Evolutionary conservation across 345 rosid species (phyloP).

Genomic region (Carallia brachiata): DNA sequence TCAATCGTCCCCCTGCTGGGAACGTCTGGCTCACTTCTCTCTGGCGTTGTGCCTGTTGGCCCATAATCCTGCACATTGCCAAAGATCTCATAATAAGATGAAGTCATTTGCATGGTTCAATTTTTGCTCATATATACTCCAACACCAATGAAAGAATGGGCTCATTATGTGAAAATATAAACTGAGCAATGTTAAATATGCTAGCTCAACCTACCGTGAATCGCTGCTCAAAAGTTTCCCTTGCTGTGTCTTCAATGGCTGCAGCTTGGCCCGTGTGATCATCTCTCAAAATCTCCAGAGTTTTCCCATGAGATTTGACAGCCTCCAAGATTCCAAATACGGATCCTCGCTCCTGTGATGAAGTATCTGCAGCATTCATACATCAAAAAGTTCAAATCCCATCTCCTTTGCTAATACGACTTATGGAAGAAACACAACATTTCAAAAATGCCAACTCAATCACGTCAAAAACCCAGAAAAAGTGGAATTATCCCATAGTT

Average conservation of each 20-base stretch:
- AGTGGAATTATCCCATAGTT: too few species aligned
- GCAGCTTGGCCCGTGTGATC: slow-evolving; percentile 63
- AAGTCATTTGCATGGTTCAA: background rate
- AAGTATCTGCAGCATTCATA: slow-evolving; percentile 48
- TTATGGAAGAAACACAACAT: background rate
- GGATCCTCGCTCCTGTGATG: slow-evolving; percentile 54
- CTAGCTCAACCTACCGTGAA: slow-evolving; percentile 52
- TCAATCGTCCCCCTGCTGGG: slow-evolving; percentile 77
- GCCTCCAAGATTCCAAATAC: slow-evolving; percentile 53
- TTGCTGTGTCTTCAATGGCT: slow-evolving; percentile 52
- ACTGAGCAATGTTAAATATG: background rate
- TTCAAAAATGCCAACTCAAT: background rate
- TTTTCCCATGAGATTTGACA: slow-evolving; percentile 47
- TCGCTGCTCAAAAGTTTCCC: slow-evolving; percentile 66
- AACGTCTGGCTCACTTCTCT: slow-evolving; percentile 60
- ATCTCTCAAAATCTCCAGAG: slow-evolving; percentile 49
- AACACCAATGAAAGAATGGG: background rate
- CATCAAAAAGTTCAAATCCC: background rate
- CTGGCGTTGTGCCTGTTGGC: slow-evolving; percentile 78
- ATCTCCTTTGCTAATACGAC: background rate
- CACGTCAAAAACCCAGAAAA: too few species aligned
- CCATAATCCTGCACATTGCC: slow-evolving; percentile 62
- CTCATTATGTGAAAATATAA: background rate
- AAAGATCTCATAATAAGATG: background rate
- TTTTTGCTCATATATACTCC: background rate